phyloP scores from a whole-genome alignment of 768 basidiomycete species.

The Pleurotus djamor region DNA sequence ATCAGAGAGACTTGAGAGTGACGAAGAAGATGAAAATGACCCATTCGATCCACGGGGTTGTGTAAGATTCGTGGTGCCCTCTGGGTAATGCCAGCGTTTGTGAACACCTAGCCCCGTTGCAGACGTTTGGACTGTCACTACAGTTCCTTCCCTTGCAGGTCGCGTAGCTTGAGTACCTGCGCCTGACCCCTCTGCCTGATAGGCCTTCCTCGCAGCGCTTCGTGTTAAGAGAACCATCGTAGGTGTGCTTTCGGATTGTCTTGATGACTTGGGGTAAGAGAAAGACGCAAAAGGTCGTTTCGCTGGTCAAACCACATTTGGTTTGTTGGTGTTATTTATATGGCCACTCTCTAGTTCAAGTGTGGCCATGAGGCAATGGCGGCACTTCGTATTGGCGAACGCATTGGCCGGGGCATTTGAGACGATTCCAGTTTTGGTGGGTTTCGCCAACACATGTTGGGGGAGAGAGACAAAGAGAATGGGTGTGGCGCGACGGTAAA shows the following conservation, averaged over 20 bases:
- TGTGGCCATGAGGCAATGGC: not conserved
- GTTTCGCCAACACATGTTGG: not conserved
- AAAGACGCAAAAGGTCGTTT: not conserved
- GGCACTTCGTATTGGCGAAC: not conserved
- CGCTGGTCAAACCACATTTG: not conserved
- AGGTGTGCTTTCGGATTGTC: not conserved
- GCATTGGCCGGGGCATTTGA: not conserved
- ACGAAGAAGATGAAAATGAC: slow-evolving; percentile 2
- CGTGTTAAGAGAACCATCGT: slow-evolving; percentile 5
- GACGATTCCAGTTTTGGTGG: not conserved
- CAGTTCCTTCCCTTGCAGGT: not conserved
- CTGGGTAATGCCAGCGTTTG: slow-evolving; percentile 8
- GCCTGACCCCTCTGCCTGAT: not conserved
- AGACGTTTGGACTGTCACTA: slow-evolving; percentile 4
- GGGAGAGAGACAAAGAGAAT: not conserved
- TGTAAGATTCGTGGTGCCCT: not conserved
- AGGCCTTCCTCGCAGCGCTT: slow-evolving; percentile 8
- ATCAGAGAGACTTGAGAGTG: not conserved
- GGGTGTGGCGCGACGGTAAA: not conserved
- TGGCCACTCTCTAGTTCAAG: not conserved
- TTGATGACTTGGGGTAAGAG: not conserved
- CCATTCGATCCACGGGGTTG: not conserved
- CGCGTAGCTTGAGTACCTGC: not conserved
- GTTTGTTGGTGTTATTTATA: not conserved
- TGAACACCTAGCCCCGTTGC: slow-evolving; percentile 9